Conservation (phyloP, 2,329 filamentous ascomycete genomes). For the Exutisphaerella laricina region DNA sequence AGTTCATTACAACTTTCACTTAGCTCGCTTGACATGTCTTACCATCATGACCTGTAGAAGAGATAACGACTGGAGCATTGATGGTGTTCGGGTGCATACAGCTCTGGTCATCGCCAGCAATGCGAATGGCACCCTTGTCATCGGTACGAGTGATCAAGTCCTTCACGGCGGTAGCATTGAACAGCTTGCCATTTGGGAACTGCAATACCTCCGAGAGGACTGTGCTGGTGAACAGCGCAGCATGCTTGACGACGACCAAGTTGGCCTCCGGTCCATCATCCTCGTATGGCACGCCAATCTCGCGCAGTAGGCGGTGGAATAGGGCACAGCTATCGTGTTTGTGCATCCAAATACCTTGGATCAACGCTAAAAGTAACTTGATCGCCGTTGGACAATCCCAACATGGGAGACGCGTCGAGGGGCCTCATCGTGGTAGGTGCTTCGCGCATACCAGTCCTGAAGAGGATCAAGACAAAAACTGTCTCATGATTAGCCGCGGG, state of each 20-base stretch:
- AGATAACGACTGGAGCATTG: slow-evolving; percentile 83
- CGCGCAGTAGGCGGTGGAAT: slow-evolving; percentile 74
- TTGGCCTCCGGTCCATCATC: slow-evolving; percentile 62
- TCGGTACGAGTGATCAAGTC: slow-evolving; percentile 78
- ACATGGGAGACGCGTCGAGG: too few species aligned
- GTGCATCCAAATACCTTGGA: slow-evolving; percentile 19
- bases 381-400: slow-evolving; percentile 15
- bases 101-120: slow-evolving; percentile 67
- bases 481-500: background rate
- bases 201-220: slow-evolving; percentile 74
- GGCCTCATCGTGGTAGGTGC: slow-evolving; percentile 15
- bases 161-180: slow-evolving; percentile 90
- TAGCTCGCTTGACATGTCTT: too few species aligned
- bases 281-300: slow-evolving; percentile 78
- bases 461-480: background rate
- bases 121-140: slow-evolving; percentile 53
- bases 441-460: slow-evolving; percentile 11
- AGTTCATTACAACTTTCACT: too few species aligned
- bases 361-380: slow-evolving; percentile 5
- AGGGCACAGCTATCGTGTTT: slow-evolving; percentile 70
- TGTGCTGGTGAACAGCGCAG: slow-evolving; percentile 85
- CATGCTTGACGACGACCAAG: slow-evolving; percentile 91
- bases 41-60: slow-evolving; percentile 84
- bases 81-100: slow-evolving; percentile 99
- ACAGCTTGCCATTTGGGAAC: slow-evolving; percentile 90